Percentiles rank a stretch among this genome's conserved stretches.
phyloP scores from a whole-genome alignment of 805 yeast genomes.

The Kuraishia piskuri region DNA sequence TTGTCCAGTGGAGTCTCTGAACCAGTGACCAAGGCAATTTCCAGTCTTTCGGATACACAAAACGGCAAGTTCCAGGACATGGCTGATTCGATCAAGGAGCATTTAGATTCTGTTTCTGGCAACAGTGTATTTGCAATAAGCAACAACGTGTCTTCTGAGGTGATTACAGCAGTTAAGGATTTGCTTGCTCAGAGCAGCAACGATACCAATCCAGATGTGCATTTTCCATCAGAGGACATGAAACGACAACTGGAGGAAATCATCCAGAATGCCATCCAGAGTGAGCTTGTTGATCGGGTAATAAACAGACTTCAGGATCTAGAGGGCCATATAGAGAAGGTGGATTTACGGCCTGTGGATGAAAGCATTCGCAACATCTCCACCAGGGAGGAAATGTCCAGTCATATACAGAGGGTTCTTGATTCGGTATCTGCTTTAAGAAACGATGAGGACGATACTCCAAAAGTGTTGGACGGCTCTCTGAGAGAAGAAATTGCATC shows the following conservation, averaged over 20 bases:
- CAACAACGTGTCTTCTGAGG: neutral
- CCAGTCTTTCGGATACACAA: neutral
- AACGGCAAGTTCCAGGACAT: neutral
- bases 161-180: neutral
- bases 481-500: neutral
- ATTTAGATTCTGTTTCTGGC: neutral
- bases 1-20: neutral
- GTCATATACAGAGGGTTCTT: neutral
- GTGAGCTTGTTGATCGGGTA: neutral
- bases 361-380: neutral
- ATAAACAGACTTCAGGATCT: neutral
- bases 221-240: neutral
- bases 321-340: neutral
- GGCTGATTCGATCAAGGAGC: neutral
- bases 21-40: neutral
- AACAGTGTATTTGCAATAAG: neutral
- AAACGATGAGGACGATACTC: neutral
- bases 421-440: neutral
- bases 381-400: neutral
- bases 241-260: neutral
- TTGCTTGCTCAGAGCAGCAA: neutral
- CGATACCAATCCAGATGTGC: neutral
- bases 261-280: neutral
- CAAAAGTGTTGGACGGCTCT: neutral
- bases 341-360: neutral